Conservation (phyloP, 2,329 filamentous ascomycete species). For the Neophaeococcomyces mojaviensis region DNA sequence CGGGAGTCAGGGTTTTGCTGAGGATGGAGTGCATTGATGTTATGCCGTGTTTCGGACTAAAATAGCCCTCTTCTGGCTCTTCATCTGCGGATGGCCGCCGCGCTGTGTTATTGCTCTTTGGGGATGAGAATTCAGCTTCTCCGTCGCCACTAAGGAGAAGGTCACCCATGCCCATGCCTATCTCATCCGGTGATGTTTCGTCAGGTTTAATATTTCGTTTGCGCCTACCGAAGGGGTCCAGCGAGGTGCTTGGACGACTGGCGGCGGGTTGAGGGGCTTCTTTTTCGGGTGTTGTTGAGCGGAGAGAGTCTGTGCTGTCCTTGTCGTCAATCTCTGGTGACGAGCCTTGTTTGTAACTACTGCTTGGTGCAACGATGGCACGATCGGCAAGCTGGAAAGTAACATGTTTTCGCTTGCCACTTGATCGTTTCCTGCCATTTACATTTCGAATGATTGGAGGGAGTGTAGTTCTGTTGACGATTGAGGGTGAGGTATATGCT, state of each 20-base stretch:
- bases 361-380: slow-evolving; percentile 22
- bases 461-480: slow-evolving; percentile 15
- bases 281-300: background rate
- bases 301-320: background rate
- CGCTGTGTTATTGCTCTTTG: no score
- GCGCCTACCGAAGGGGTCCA: slow-evolving; percentile 6
- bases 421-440: slow-evolving; percentile 10
- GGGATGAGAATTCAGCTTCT: background rate
- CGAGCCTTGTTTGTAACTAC: slow-evolving; percentile 21
- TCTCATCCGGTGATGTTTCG: background rate
- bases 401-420: slow-evolving; percentile 21
- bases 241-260: background rate
- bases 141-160: background rate
- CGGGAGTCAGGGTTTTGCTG: background rate
- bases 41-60: background rate
- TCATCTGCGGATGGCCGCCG: background rate
- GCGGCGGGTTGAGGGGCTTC: background rate
- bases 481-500: slow-evolving; percentile 5
- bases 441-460: slow-evolving; percentile 19
- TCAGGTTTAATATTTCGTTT: background rate
- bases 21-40: background rate
- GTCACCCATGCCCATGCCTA: slow-evolving; percentile 8
- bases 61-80: background rate
- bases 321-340: slow-evolving; percentile 11
- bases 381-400: slow-evolving; percentile 22